phyloP scores from a whole-genome alignment of 23 red algal genomes.

The Gracilariopsis chorda region DNA sequence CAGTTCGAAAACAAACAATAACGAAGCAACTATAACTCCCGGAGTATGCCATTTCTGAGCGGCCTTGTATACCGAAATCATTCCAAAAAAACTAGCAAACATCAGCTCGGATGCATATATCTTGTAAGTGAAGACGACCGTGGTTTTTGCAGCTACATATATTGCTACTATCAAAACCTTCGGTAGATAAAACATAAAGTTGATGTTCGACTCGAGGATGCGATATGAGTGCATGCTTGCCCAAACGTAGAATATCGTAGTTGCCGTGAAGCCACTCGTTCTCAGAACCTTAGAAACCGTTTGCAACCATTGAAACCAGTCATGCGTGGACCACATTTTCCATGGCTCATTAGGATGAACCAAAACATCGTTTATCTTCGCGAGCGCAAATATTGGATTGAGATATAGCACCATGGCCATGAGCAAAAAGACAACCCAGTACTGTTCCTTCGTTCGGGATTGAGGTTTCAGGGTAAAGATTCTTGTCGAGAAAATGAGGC shows the following conservation, averaged over 20 bases:
- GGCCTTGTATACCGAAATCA: slow-evolving; percentile 61
- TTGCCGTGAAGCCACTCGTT: slow-evolving; percentile 41
- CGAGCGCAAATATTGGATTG: slow-evolving; percentile 47
- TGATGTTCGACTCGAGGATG: slow-evolving; percentile 56
- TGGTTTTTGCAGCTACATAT: slow-evolving; percentile 57
- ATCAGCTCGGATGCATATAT: slow-evolving; percentile 43
- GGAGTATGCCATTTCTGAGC: slow-evolving; percentile 49
- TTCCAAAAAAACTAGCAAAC: slow-evolving; percentile 68
- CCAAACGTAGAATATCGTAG: slow-evolving; percentile 83
- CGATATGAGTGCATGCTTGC: slow-evolving; percentile 80
- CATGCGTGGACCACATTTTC: slow-evolving; percentile 26
- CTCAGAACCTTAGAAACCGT: slow-evolving; percentile 42
- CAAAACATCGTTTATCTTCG: slow-evolving; percentile 63
- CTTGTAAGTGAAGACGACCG: slow-evolving; percentile 39
- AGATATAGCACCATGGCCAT: slow-evolving; percentile 58
- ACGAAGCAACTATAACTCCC: slow-evolving; percentile 48
- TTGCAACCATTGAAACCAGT: slow-evolving; percentile 53
- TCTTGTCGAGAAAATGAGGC: slow-evolving; percentile 42
- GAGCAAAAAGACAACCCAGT: slow-evolving; percentile 67
- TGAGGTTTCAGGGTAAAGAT: slow-evolving; percentile 46
- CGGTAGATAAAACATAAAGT: slow-evolving; percentile 68
- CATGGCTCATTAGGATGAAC: slow-evolving; percentile 31
- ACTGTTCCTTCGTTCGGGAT: slow-evolving; percentile 62
- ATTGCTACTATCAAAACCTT: slow-evolving; percentile 60
- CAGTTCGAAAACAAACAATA: slow-evolving; percentile 66